These are phyloP conservation scores for Claviceps paspali DNA, from an alignment of 2,329 filamentous ascomycete species.

Conservation along the genomic window DNA sequence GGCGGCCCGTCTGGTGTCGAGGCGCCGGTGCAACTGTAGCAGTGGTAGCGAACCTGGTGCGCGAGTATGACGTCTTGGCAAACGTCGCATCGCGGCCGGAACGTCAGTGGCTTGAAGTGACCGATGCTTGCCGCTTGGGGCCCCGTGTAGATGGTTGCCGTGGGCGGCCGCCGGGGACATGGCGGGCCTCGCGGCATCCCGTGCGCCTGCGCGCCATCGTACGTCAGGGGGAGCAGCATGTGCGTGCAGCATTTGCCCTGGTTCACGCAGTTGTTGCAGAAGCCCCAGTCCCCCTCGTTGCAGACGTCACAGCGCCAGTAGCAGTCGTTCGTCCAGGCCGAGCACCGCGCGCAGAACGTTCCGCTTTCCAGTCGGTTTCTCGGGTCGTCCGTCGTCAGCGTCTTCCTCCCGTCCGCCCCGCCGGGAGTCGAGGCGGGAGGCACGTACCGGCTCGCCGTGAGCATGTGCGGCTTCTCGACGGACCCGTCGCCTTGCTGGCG, in stretches of 20 bases:
- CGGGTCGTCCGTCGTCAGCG: constrained; percentile 52
- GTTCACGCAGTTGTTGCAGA: constrained; percentile 77
- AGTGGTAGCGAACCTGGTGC: constrained; percentile 60
- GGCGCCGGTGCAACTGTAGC: constrained; percentile 50
- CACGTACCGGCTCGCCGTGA: constrained; percentile 41
- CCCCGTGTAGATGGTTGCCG: constrained; percentile 32
- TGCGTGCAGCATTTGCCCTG: constrained; percentile 71
- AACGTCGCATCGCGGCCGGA: constrained; percentile 63
- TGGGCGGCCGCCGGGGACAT: constrained; percentile 29
- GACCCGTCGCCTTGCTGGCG: constrained; percentile 22
- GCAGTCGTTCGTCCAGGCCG: constrained; percentile 59
- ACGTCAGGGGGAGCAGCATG: constrained; percentile 59
- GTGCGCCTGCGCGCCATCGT: constrained; percentile 28
- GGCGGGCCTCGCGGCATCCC: constrained; percentile 25
- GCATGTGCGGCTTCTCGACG: constrained; percentile 38
- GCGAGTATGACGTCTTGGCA: constrained; percentile 61
- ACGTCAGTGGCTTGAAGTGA: constrained; percentile 52
- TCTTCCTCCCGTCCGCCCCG: constrained; percentile 38
- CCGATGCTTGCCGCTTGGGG: constrained; percentile 31
- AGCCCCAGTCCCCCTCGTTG: constrained; percentile 91
- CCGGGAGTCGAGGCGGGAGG: constrained; percentile 33
- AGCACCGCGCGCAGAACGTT: constrained; percentile 70
- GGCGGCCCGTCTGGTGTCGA: constrained; percentile 29
- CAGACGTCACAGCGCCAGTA: constrained; percentile 83
- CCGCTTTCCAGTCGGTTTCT: constrained; percentile 56